Percentiles rank a stretch among this genome's conserved stretches.
These are phyloP conservation scores for Diaporthe destruens DNA, from an alignment of 2,329 filamentous ascomycete species.

Conservation along the genomic window DNA sequence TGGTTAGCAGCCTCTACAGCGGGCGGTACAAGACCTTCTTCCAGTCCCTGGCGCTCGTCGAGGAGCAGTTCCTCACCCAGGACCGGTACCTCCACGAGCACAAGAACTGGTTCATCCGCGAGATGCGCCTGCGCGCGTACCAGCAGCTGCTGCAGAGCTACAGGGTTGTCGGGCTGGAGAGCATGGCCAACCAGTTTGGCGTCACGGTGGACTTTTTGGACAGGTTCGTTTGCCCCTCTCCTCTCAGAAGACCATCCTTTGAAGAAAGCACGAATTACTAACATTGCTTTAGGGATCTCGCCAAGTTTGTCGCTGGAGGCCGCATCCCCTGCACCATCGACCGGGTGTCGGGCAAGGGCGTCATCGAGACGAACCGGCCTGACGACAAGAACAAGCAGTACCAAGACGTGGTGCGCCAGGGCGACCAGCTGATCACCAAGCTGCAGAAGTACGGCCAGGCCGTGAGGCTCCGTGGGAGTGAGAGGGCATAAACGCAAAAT, in stretches of 20 bases:
- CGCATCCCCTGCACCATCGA: constrained; percentile 98
- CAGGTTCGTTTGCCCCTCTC: constrained; percentile 69
- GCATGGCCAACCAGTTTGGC: constrained; percentile 97
- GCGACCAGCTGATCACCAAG: constrained; percentile 98
- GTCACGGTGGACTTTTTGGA: constrained; percentile 97
- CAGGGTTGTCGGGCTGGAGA: constrained; percentile 94
- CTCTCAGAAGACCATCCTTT: too few relatives aligned
- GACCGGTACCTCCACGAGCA: constrained; percentile 97
- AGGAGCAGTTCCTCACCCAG: constrained; percentile 93
- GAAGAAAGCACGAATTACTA: neutral
- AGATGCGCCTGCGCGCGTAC: constrained; percentile 97
- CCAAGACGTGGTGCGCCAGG: constrained; percentile 96
- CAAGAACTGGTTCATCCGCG: constrained; percentile 95
- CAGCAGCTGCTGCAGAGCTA: constrained; percentile 98
- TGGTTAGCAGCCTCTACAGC: constrained; percentile 92
- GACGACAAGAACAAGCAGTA: constrained; percentile 99
- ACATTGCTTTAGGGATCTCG: constrained; percentile 77
- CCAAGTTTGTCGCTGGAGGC: constrained; percentile 95
- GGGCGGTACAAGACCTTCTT: constrained; percentile 97
- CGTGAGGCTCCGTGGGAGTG: constrained; percentile 92
- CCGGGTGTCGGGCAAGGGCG: constrained; percentile 93
- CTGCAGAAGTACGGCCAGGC: constrained; percentile 99
- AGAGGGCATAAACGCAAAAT: constrained; percentile 75
- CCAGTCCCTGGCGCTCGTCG: constrained; percentile 86
- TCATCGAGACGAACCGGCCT: constrained; percentile 97